Evolutionary conservation across 371 early-diverging fungal species (phyloP).

Genomic region (Mucor saturninus): DNA sequence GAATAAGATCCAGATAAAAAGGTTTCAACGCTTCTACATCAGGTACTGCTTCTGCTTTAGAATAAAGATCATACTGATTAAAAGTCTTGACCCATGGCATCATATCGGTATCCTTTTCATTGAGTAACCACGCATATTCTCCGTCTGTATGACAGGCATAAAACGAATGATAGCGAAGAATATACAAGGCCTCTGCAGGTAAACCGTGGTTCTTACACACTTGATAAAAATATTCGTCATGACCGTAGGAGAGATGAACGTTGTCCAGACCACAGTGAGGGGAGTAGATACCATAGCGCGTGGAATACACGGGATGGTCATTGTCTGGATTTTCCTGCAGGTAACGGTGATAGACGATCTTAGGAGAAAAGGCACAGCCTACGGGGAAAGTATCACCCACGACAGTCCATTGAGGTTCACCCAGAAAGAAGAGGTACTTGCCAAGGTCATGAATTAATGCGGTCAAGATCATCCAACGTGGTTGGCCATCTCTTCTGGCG

Average conservation of each 20-base stretch:
- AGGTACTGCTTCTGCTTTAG: slow-evolving; percentile 50
- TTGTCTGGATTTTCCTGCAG: slow-evolving; percentile 55
- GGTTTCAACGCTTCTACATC: slow-evolving; percentile 44
- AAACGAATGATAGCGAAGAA: slow-evolving; percentile 64
- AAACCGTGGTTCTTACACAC: slow-evolving; percentile 54
- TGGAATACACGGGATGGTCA: slow-evolving; percentile 36
- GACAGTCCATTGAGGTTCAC: slow-evolving; percentile 63
- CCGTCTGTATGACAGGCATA: slow-evolving; percentile 59
- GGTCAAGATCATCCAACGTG: slow-evolving; percentile 59
- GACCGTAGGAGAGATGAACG: slow-evolving; percentile 60
- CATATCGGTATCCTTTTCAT: slow-evolving; percentile 51
- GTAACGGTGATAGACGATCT: slow-evolving; percentile 52
- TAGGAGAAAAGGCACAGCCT: slow-evolving; percentile 45
- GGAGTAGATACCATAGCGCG: slow-evolving; percentile 56
- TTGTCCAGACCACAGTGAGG: slow-evolving; percentile 58
- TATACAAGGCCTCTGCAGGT: slow-evolving; percentile 53
- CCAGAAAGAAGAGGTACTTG: slow-evolving; percentile 55
- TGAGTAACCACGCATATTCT: slow-evolving; percentile 53
- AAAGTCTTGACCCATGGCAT: slow-evolving; percentile 59
- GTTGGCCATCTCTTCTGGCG: slow-evolving; percentile 52
- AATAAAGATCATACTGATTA: slow-evolving; percentile 65
- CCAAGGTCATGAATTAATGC: slow-evolving; percentile 66
- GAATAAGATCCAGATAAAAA: slow-evolving; percentile 55
- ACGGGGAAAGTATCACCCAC: slow-evolving; percentile 61
- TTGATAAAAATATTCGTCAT: slow-evolving; percentile 65